Base-by-base conservation (phyloP, 75 land plant genomes). In the Picea glauca region DNA sequence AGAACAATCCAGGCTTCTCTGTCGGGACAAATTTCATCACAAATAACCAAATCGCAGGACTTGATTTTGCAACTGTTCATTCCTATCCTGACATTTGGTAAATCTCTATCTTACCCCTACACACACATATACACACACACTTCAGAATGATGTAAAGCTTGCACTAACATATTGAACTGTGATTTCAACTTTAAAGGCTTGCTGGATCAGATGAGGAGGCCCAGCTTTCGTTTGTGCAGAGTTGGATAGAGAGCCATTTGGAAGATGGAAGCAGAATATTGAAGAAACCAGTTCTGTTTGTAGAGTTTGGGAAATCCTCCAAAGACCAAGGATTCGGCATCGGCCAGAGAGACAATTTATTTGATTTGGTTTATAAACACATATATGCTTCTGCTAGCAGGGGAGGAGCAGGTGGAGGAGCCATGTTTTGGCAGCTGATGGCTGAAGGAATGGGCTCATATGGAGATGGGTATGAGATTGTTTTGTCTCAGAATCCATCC, bases 1-100 rank as follows among this genome's bases (percentile, higher is more conserved):
- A 79, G 13, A 18, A 62, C n/a, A 87, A 85, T 76, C 89, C 91
- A 3, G 79, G 77, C 7, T 76, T 72, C 75, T 78, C 58, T 67
- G 77, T 89, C 1, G 95, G 93, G 30, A 93, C 93, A 8, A 91
- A 93, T 80, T 93, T 91, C 75, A 87, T 93, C 33, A 58, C 76
- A 13, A 84, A 81, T 58, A 80, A 89, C 81, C 89, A 85, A 58
- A 58, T 89, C 2, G 31, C 66, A 15, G 86, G 77, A 14, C 81
- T 93, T 56, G 95, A 93, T 77, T 89, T 88, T 78, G 84, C 95
- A 17, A 91, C 93, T 40, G 74, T 93, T 60, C 95, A 93, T 60
- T 77, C 90, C 20, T 93, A 93, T 58, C 93, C 93, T 26, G 95
- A 93, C 20, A 31, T 35, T 56, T 93, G 95, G 95, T 92, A 84